Evolutionary conservation across 768 basidiomycete species (phyloP).

Genomic region (Suillus variegatus): DNA sequence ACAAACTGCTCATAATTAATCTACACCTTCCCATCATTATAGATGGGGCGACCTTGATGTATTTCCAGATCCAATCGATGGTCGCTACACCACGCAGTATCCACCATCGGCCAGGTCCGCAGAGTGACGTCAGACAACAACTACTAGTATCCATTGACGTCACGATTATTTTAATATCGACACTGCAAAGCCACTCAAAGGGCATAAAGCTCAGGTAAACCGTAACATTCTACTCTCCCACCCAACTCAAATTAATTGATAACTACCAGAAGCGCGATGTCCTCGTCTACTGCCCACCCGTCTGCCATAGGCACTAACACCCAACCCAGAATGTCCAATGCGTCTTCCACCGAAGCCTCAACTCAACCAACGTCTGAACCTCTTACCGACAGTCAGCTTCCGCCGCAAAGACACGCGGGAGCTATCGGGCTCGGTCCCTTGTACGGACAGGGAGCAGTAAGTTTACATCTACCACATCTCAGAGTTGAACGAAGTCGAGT

Average conservation of each 20-base stretch:
- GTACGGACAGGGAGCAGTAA: slow-evolving; percentile 32
- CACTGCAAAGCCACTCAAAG: too few relatives aligned
- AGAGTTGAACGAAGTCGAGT: not conserved
- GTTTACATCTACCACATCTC: slow-evolving; percentile 9
- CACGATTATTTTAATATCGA: not conserved
- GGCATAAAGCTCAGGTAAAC: not conserved
- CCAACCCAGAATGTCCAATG: not conserved
- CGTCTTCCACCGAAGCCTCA: not conserved
- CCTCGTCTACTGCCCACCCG: slow-evolving; percentile 16
- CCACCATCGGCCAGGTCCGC: too few relatives aligned
- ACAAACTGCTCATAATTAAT: slow-evolving; percentile 60
- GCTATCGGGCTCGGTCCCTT: slow-evolving; percentile 42
- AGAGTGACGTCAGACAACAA: not conserved
- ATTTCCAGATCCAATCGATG: slow-evolving; percentile 57
- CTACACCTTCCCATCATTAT: slow-evolving; percentile 56
- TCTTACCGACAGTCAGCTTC: slow-evolving; percentile 23
- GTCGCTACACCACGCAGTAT: too few relatives aligned
- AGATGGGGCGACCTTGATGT: slow-evolving; percentile 60
- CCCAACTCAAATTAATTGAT: too few relatives aligned
- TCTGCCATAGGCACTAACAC: slow-evolving; percentile 20
- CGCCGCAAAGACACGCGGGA: slow-evolving; percentile 45
- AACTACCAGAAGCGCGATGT: slow-evolving; percentile 13
- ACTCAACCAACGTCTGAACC: not conserved
- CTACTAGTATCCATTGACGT: not conserved
- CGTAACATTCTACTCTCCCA: too few relatives aligned